A percentile compares a stretch with the other conserved stretches of the same genome.
These are phyloP conservation scores for Eragrostis nindensis DNA, from an alignment of 176 grass and related monocot species.

Conservation along the genomic window DNA sequence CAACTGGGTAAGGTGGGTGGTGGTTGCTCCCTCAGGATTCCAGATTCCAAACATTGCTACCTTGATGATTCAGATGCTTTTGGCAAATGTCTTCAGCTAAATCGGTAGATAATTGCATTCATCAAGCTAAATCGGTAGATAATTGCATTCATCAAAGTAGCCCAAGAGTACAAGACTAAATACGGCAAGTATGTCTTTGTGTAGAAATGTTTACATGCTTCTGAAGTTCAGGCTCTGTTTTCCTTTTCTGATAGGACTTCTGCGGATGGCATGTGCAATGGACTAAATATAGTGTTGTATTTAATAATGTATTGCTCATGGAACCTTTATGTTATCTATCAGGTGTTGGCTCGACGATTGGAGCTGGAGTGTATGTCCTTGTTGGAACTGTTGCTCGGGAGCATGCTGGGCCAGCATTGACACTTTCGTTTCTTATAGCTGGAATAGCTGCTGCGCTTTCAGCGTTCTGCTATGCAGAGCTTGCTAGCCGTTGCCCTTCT, in stretches of 20 bases:
- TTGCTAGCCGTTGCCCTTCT: constrained; percentile 86
- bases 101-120: background rate
- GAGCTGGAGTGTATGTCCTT: constrained; percentile 81
- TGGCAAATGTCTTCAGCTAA: background rate
- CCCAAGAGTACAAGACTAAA: background rate
- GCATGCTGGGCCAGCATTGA: constrained; percentile 70
- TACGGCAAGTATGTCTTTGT: background rate
- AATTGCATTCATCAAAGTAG: background rate
- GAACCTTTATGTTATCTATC: background rate
- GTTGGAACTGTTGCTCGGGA: constrained; percentile 87
- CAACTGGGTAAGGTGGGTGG: background rate
- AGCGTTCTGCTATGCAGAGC: constrained; percentile 87
- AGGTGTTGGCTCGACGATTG: constrained; percentile 91
- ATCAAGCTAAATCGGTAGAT: background rate
- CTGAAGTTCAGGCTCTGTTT: background rate
- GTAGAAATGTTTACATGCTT: constrained; percentile 9
- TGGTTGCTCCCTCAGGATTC: background rate
- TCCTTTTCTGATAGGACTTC: background rate
- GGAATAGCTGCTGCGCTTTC: constrained; percentile 82
- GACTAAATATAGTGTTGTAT: background rate
- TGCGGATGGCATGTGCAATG: background rate
- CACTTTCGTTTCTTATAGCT: constrained; percentile 79
- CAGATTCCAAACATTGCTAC: background rate
- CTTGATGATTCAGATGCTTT: background rate
- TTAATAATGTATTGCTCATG: background rate